Evolutionary conservation across 108 stramenopile species (phyloP), one percentile per base, ranked within the genome.

Genomic region (Skeletonema marinoi): DNA sequence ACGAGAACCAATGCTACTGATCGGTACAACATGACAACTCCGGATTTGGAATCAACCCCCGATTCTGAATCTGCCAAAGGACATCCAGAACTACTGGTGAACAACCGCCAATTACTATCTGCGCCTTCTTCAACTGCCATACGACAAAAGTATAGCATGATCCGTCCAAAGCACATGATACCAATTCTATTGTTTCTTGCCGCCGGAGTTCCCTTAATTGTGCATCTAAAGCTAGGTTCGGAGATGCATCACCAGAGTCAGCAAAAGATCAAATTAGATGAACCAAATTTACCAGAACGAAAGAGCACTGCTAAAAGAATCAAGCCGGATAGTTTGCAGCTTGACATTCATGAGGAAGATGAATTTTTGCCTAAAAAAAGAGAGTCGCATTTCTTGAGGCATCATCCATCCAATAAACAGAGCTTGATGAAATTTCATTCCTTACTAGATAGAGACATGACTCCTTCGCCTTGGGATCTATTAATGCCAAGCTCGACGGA

Each of bases 41-140:
- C 44, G 16, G 16, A 46, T 46, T 16, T 46, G 16, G 44, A 46
- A n/a, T 46, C 44, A 46, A 46, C 44, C 2, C 54, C 54, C 1
- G 54, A 56, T 56, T 56, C 54, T 29, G 54, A 56, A 56, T 56
- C 54, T 21, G 54, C 54, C 16, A 56, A 56, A 56, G 54, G 54
- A 0, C 54, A 56, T 9, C 54, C 54, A 25, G 54, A 56, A 6
- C 25, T 56, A 10, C 54, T 56, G 1, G 25, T 25, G 11, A 12
- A 8, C 2, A 56, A 29, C n/a, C 54, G 54, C 2, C 54, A 9
- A 29, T 0, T 25, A 56, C 9, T 25, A 25, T 0, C 54, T 9
- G 54, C 25, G 9, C 44, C 44, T 16, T 4, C 3, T 46, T 5
- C 44, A 46, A 46, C 44, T 1, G 2, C 54, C 2, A 4, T 3